Base-by-base conservation (phyloP, 495 filamentous ascomycete genomes). In the Tuber indicum region DNA sequence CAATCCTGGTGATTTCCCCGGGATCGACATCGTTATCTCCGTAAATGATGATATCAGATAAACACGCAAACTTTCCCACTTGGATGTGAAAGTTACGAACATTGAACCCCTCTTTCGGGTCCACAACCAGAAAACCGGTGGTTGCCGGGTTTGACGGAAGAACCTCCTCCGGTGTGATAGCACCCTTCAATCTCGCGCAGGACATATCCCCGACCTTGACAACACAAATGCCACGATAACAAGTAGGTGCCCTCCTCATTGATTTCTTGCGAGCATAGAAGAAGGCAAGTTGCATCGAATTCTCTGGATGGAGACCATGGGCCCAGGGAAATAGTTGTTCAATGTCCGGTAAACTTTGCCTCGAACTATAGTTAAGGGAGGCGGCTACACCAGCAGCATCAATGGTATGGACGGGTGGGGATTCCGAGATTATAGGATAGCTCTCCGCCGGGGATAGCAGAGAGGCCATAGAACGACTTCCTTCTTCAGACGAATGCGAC, bases 1-100 rank as follows among this genome's bases (percentile, higher is more conserved):
- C 96, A 47, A 94, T 82, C 72, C 87, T 87, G 32, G 90, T 85
- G 12, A 94, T 87, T 23, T 91, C 88, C 6, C 85, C 86, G 47
- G 84, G 81, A 71, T 83, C 82, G 19, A 86, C 85, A 32, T 87
- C 86, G 76, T 92, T 88, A 75, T 94, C 91, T 12, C 92, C 92
- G 84, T 99, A 99, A 19, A 99, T 88, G 23, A 99, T 88, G 78
- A 99, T 92, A 83, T 99, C 96, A 6, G 93, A 96, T 41, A 97
- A 88, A 76, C 91, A 90, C 45, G 95, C 94, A 81, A 92, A 86
- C 84, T 99, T 99, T 58, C 92, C 92, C 3, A 93, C 90, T 82
- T 99, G 96, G 69, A 98, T 98, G 81, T 99, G 96, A 81, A 99
- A 99, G 84, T 99, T 98, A 39, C 96, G 90, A 16, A 93, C 91